Evolutionary conservation across 1,284 basidiomycete genomes (phyloP), one percentile per base, ranked within the genome.

Genomic region (Apiotrichum sp.): DNA sequence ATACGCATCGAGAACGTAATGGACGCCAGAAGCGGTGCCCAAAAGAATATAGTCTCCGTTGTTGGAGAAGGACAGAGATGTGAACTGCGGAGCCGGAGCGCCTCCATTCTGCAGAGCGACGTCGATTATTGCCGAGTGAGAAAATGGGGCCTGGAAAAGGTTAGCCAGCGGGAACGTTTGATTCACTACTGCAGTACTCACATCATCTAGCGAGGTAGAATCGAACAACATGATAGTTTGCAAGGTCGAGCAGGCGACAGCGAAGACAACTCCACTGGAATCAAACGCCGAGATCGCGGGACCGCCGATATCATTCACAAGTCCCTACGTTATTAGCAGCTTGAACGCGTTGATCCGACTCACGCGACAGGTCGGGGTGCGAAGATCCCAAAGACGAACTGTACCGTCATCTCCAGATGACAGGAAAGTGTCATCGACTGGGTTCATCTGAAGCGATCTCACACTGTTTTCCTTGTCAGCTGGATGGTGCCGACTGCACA

Each of bases 331-430:
- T 13, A 38, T 7, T 8, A 8, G 8, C 7, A 38, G 36, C 7
- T 38, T 7, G 8, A 8, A 13, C 36, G 36, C 7, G 8, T 13
- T 38, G 36, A 31, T n/a, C 3, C 6, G 6, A 64, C 78, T 52
- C 46, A 78, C 78, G 53, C 88, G 84, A 69, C 90, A 90, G 33
- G 81, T 80, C 1, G 85, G 83, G 14, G 85, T 80, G 38, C 93
- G 85, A 44, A 98, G 80, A 75, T 99, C 96, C 96, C 96, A 99
- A 22, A 98, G 77, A 40, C 92, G 83, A n/a, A 98, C 92, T 1
- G 92, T 93, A 65, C 89, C 91, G 78, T 98, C 93, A 65, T 89
- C 80, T 0, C 93, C 91, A 1, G 86, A 89, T 6, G 93, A 96
- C 80, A 99, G 85, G 77, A 99, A 98, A 0, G 89, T 89, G 69